phyloP scores from a whole-genome alignment of 148 eudicot genomes.

The Rhododendron ovatum region DNA sequence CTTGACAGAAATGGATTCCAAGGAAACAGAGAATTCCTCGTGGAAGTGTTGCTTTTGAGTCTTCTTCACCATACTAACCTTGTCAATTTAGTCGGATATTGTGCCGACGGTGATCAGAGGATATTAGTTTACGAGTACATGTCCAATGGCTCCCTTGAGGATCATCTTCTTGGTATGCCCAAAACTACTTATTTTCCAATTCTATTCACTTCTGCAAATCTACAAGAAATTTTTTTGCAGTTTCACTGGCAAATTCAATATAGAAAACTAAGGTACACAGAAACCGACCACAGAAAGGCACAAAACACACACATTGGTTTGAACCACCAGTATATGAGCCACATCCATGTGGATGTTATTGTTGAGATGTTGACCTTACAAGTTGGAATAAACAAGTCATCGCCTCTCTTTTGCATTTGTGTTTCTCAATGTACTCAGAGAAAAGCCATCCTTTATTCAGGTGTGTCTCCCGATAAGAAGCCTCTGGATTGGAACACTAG shows the following conservation, averaged over 20 bases:
- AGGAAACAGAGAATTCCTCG: constrained; percentile 77
- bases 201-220: neutral
- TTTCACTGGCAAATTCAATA: neutral
- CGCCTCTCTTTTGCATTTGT: neutral
- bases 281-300: neutral
- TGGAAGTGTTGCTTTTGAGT: constrained; percentile 72
- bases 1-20: constrained; percentile 81
- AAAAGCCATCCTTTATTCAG: constrained; percentile 18
- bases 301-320: neutral
- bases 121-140: constrained; percentile 74
- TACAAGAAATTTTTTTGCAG: neutral
- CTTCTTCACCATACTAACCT: constrained; percentile 68
- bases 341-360: neutral
- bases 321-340: neutral
- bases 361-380: neutral
- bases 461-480: constrained; percentile 26
- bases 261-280: neutral
- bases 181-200: neutral
- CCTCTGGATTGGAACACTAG: constrained; percentile 66
- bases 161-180: constrained; percentile 67
- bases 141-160: constrained; percentile 79
- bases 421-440: neutral
- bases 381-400: neutral
- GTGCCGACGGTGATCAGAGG: constrained; percentile 69
- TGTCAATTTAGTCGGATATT: constrained; percentile 72